These are phyloP conservation scores for Cutaneotrichosporon curvatum DNA, from an alignment of 1,284 basidiomycete genomes.

Conservation along the genomic window DNA sequence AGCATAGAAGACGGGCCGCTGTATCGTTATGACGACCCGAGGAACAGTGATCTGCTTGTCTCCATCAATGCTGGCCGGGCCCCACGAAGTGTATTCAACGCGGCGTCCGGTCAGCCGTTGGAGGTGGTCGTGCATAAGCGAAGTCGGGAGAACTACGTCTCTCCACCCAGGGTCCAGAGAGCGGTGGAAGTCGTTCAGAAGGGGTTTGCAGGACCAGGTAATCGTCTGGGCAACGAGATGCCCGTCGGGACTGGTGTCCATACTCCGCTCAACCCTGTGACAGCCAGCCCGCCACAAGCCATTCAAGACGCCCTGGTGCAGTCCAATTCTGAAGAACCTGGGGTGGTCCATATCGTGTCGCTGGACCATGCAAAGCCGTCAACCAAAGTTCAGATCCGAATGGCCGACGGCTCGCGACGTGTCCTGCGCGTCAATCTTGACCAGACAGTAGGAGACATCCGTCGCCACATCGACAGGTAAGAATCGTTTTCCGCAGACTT, in stretches of 20 bases:
- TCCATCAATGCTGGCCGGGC: conserved; percentile 79
- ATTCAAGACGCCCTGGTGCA: too few relatives aligned
- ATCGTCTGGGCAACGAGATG: conserved; percentile 86
- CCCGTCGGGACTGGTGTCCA: too few relatives aligned
- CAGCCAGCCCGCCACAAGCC: too few relatives aligned
- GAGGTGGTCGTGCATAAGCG: conserved; percentile 75
- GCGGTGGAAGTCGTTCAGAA: conserved; percentile 56
- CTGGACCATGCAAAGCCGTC: conserved; percentile 59
- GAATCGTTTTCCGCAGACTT: too few relatives aligned
- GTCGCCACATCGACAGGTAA: conserved; percentile 81
- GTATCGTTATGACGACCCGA: conserved; percentile 75
- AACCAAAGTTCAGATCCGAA: conserved; percentile 82
- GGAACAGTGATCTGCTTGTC: conserved; percentile 62
- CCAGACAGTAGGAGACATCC: conserved; percentile 80
- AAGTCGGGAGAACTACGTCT: conserved; percentile 64
- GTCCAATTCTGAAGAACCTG: too few relatives aligned
- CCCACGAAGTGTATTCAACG: conserved; percentile 69
- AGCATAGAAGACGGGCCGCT: conserved; percentile 84
- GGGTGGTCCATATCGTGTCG: too few relatives aligned
- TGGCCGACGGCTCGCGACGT: conserved; percentile 87
- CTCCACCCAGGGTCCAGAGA: conserved; percentile 42
- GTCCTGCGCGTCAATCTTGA: conserved; percentile 83
- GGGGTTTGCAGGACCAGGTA: conserved; percentile 63
- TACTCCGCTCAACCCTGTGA: too few relatives aligned
- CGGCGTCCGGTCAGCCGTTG: conserved; percentile 72